Conservation (phyloP, 257 asterid species). For the Euphrasia confusa region DNA sequence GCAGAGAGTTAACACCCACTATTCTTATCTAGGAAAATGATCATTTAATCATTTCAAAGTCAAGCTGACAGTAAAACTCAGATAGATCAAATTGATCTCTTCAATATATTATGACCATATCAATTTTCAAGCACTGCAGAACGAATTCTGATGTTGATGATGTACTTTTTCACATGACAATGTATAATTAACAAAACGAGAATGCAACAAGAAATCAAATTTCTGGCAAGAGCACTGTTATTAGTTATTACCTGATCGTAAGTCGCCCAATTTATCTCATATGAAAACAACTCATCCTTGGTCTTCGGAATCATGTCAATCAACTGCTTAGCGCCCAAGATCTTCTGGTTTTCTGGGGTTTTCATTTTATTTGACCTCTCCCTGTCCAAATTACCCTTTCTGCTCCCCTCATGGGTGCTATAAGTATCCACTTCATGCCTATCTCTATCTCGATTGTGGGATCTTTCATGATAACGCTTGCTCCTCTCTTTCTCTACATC, state of each 20-base stretch:
- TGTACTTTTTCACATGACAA: constrained; percentile 3
- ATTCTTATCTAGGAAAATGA: too few relatives aligned
- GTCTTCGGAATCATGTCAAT: constrained; percentile 96
- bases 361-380: constrained; percentile 54
- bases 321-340: constrained; percentile 89
- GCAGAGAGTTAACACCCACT: too few relatives aligned
- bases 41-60: too few relatives aligned
- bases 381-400: constrained; percentile 50
- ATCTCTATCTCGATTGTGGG: constrained; percentile 70
- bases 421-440: constrained; percentile 52
- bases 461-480: constrained; percentile 68
- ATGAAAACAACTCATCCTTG: constrained; percentile 88
- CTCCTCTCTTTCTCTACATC: constrained; percentile 64
- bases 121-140: too few relatives aligned
- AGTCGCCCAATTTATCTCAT: constrained; percentile 75
- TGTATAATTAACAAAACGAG: background rate
- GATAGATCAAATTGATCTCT: background rate
- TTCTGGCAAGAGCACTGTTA: constrained; percentile 19
- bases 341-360: constrained; percentile 74
- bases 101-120: background rate
- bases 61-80: too few relatives aligned
- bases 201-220: constrained; percentile 12
- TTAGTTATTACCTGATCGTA: constrained; percentile 69
- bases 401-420: constrained; percentile 52
- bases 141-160: too few relatives aligned